A percentile compares a stretch with the other conserved stretches of the same genome.
These are phyloP conservation scores for Phyllosticta paracitricarpa DNA, from an alignment of 2,329 filamentous ascomycete genomes.

Conservation along the genomic window DNA sequence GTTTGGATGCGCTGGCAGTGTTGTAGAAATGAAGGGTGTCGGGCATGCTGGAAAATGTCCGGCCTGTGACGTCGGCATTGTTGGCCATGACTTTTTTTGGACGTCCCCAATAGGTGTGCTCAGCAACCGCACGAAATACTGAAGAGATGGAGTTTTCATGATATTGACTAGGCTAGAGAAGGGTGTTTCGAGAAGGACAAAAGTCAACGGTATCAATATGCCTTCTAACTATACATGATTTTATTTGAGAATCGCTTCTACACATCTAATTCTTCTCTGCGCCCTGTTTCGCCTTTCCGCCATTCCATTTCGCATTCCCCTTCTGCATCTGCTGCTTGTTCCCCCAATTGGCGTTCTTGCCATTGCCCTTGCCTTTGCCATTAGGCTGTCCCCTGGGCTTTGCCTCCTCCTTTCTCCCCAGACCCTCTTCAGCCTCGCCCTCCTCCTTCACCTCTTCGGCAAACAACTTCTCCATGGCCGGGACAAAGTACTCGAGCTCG, in stretches of 20 bases:
- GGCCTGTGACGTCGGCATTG: neutral
- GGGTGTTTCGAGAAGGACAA: too few species aligned
- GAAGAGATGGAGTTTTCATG: too few species aligned
- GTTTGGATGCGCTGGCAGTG: neutral
- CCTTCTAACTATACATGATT: too few species aligned
- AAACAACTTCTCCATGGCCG: conserved; percentile 49
- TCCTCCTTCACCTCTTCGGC: conserved; percentile 14
- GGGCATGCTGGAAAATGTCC: neutral
- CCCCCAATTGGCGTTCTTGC: conserved; percentile 5
- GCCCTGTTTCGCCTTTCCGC: conserved; percentile 13
- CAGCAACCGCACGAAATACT: neutral
- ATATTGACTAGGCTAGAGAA: too few species aligned
- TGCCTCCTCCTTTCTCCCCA: neutral
- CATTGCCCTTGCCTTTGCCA: neutral
- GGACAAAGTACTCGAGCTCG: conserved; percentile 53
- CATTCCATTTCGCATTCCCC: conserved; percentile 8
- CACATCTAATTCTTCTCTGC: conserved; percentile 12
- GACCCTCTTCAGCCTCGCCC: neutral
- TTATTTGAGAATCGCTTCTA: too few species aligned
- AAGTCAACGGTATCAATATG: too few species aligned
- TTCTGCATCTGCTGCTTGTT: conserved; percentile 16
- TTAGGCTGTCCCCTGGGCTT: too few species aligned
- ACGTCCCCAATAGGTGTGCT: neutral
- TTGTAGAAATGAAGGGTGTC: neutral
- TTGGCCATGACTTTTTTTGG: neutral